Base-by-base conservation (phyloP, 2,329 filamentous ascomycete genomes). In the Hymenoscyphus scutula region DNA sequence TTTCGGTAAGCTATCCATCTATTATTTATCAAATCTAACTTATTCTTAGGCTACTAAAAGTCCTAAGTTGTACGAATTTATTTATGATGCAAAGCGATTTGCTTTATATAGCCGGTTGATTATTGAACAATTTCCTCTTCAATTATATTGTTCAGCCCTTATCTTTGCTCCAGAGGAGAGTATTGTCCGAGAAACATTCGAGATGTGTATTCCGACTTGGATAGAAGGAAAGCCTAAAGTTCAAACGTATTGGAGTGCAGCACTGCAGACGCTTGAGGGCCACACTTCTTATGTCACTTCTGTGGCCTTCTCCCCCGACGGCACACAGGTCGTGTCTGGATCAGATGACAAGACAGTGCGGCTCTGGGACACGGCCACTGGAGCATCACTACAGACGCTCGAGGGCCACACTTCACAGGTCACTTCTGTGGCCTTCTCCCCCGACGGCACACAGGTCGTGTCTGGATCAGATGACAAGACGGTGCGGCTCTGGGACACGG, bases 61-160 rank as follows among this genome's bases (percentile, higher is more conserved):
- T 27, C 58, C 60, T 10, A 58, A 62, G 53, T 53, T 68, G 48
- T 48, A 65, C 51, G 56, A 51, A 59, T 74, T 68, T 66, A 53
- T 68, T 64, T 61, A 74, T 68, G 64, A 68, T 64, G 61, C 65
- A 51, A 66, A 64, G 61, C 61, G 66, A 56, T 68, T 69, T 58
- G 59, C 53, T 11, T 38, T 69, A 56, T 65, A 65, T 53, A 66
- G 62, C 68, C 71, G 56, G 65, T 64, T 48, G 63, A 55, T 72
- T 41, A 68, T 72, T 63, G 58, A 72, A 29, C 58, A 64, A 23
- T 57, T 68, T n/a, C 62, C 70, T 25, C 62, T 63, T 37, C 71
- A 76, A 63, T 56, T 69, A 32, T 75, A 76, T 64, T 72, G 62
- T 57, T n/a, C n/a, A n/a, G n/a, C n/a, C n/a, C n/a, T n/a, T n/a